Evolutionary conservation across 495 filamentous ascomycete species (phyloP), one percentile per base, ranked within the genome.

Genomic region (Aspergillus haitiensis): DNA sequence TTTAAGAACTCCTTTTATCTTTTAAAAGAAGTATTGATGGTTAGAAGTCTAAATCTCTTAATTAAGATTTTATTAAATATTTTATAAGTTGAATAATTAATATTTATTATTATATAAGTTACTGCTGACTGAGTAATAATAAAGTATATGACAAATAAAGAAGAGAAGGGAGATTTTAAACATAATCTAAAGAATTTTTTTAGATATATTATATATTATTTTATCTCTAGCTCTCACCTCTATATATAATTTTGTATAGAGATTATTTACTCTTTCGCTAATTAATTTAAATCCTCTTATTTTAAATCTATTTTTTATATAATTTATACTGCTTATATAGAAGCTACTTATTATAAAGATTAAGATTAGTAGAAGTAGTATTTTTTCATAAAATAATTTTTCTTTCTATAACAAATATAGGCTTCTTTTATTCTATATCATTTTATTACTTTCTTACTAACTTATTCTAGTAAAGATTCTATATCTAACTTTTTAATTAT

Each of bases 41-140:
- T 55, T 40, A n/a, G 16, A 55, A 8, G 5, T 16, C 6, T 40
- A 21, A 27, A 55, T 15, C 42, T 18, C 21, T 21, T 55, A 55
- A 40, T 42, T 16, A 40, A 37, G 5, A 15, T 6, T 55, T 39
- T 40, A 40, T 21, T 55, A 55, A 55, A 42, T 39, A 53, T 53
- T 18, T 53, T 53, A 53, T 53, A 53, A 13, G 37, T 12, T n/a
- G 37, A 2, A 35, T 53, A 53, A 15, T 8, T 53, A 40, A 9
- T 55, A 42, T 56, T 2, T 44, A 27, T 13, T 46, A 45, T 45
- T 45, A 27, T 31, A 42, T 42, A 44, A 5, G 18, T 1, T 27
- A 37, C 31, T 39, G 12, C 50, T 45, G 6, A 12, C 18, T 13
- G 33, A 48, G 10, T 21, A 56, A 40, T 40, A 40, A 40, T 40